Conservation (phyloP, 2,329 filamentous ascomycete genomes). For the Colletotrichum australisinense region DNA sequence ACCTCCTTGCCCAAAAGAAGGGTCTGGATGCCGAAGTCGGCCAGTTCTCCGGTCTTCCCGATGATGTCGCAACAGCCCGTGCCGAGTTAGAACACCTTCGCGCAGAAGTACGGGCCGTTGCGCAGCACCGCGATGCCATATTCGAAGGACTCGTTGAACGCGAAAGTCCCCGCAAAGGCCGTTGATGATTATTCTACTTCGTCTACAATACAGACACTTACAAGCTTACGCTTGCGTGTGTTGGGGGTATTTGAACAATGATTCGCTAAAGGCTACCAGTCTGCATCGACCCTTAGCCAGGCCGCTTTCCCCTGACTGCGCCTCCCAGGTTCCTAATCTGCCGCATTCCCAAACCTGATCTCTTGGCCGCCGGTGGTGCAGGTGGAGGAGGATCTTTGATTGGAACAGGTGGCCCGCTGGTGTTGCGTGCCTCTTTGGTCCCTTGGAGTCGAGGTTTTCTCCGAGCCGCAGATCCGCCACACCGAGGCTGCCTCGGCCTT, state of each 20-base stretch:
- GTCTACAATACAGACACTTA: constrained; percentile 19
- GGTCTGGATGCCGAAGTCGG: constrained; percentile 71
- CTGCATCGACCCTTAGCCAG: constrained; percentile 39
- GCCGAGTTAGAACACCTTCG: constrained; percentile 77
- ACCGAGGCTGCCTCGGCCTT: constrained; percentile 54
- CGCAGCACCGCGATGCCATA: constrained; percentile 73
- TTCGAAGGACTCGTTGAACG: constrained; percentile 80
- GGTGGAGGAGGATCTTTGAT: constrained; percentile 60
- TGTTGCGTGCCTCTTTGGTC: constrained; percentile 52
- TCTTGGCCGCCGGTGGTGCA: constrained; percentile 62
- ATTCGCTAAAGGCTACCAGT: constrained; percentile 31
- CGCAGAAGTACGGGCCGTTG: constrained; percentile 70
- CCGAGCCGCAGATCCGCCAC: constrained; percentile 54
- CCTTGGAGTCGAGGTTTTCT: constrained; percentile 54
- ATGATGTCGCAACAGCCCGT: constrained; percentile 75
- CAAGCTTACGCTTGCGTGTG: neutral
- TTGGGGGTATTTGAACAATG: constrained; percentile 20
- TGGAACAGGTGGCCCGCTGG: constrained; percentile 51
- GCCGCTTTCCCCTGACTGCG: constrained; percentile 73
- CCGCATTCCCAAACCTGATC: constrained; percentile 69
- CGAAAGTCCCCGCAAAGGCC: constrained; percentile 63
- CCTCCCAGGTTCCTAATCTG: constrained; percentile 78
- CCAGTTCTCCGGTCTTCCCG: constrained; percentile 78
- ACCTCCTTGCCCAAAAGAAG: constrained; percentile 67
- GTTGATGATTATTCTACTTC: constrained; percentile 39